Evolutionary conservation across 257 asterid species (phyloP).

Genomic region (Catharanthus roseus): DNA sequence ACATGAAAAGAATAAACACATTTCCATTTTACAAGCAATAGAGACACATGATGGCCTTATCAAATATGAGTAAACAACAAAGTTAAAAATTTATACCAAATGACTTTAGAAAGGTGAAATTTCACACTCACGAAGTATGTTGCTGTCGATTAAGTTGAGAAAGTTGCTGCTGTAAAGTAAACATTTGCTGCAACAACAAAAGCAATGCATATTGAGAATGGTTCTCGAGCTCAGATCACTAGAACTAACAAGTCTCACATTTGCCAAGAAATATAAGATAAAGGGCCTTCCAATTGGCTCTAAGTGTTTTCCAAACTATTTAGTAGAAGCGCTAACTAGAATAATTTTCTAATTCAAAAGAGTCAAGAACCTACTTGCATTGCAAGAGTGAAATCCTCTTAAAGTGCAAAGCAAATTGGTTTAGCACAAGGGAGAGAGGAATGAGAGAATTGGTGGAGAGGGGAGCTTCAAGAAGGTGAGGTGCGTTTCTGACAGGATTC

Average conservation of each 20-base stretch:
- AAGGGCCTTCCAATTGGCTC: background rate
- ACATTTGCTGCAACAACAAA: conserved; percentile 7
- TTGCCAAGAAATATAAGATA: background rate
- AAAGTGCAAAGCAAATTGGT: background rate
- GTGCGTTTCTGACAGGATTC: background rate
- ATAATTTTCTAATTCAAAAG: background rate
- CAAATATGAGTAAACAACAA: background rate
- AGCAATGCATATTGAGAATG: background rate
- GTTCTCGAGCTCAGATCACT: background rate
- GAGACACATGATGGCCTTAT: background rate
- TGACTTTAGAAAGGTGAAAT: background rate
- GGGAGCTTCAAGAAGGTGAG: background rate
- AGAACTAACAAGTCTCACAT: background rate
- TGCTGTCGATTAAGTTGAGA: conserved; percentile 5
- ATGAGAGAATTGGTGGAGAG: too few relatives aligned
- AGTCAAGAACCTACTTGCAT: background rate
- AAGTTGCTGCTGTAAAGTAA: conserved; percentile 1
- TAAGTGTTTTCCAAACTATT: background rate
- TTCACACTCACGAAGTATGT: background rate
- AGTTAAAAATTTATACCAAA: background rate
- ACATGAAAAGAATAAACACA: background rate
- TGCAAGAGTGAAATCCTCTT: background rate
- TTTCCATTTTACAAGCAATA: background rate
- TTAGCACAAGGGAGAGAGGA: background rate
- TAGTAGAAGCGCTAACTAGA: background rate